A percentile compares a stretch with the other conserved stretches of the same genome.
phyloP scores from a whole-genome alignment of 2,329 filamentous ascomycete species.

The Cladosporium sp. region DNA sequence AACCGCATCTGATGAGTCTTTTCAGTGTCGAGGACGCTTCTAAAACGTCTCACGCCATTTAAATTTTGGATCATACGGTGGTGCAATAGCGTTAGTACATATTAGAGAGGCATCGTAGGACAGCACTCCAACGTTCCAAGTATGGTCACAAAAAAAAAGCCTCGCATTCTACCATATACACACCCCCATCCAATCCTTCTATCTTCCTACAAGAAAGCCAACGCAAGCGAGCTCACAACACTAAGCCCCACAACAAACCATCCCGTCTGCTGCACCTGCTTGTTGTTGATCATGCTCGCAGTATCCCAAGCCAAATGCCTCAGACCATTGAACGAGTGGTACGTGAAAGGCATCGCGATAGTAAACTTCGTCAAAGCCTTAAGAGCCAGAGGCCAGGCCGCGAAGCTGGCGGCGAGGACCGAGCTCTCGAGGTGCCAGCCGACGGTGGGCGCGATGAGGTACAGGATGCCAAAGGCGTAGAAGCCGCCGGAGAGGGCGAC shows the following conservation, averaged over 20 bases:
- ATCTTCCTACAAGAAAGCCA: conserved; percentile 42
- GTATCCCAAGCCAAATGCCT: conserved; percentile 72
- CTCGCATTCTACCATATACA: conserved; percentile 9
- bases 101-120: background rate
- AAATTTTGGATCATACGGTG: background rate
- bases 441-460: conserved; percentile 75
- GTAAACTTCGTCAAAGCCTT: conserved; percentile 62
- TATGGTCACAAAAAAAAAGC: background rate
- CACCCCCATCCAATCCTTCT: background rate
- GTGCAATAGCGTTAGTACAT: background rate
- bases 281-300: conserved; percentile 62
- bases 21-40: no score
- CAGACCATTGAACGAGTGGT: conserved; percentile 68
- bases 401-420: conserved; percentile 64
- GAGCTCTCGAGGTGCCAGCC: conserved; percentile 70
- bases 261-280: conserved; percentile 64
- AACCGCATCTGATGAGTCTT: no score
- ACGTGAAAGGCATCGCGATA: conserved; percentile 66
- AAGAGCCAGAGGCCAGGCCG: conserved; percentile 57
- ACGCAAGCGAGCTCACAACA: conserved; percentile 48
- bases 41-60: no score
- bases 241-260: conserved; percentile 63
- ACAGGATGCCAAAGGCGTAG: conserved; percentile 78
- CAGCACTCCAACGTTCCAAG: background rate
- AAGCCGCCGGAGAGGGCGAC: conserved; percentile 68